Evolutionary conservation across 257 asterid species (phyloP).

Genomic region (Nicotiana tabacum): DNA sequence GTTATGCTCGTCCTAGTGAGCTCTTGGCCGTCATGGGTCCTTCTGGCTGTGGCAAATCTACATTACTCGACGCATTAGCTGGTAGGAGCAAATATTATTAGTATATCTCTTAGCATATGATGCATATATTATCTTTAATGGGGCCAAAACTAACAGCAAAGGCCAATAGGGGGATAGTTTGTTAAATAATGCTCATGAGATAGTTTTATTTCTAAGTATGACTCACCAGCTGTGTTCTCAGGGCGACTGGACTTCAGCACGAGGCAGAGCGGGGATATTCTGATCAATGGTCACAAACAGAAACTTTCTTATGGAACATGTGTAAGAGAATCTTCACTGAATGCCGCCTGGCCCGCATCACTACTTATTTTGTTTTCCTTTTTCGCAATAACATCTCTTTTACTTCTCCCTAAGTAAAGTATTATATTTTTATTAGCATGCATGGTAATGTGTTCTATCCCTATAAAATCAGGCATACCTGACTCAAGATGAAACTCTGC

Average conservation of each 20-base stretch:
- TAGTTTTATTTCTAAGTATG: background rate
- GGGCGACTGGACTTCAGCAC: slow-evolving; percentile 19
- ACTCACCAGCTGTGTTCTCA: slow-evolving; percentile 5
- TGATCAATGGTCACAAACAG: slow-evolving; percentile 24
- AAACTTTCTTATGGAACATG: slow-evolving; percentile 28
- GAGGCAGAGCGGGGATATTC: slow-evolving; percentile 24
- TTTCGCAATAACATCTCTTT: background rate
- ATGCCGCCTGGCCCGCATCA: background rate
- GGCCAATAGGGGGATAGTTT: background rate
- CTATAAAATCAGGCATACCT: slow-evolving; percentile 26
- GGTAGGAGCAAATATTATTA: background rate
- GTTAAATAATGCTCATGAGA: background rate
- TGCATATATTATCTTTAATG: background rate
- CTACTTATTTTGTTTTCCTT: slow-evolving; percentile 1
- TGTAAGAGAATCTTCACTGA: slow-evolving; percentile 11
- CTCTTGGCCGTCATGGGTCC: slow-evolving; percentile 25
- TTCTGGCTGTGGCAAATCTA: slow-evolving; percentile 26
- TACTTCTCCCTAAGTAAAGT: background rate
- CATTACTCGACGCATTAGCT: slow-evolving; percentile 22
- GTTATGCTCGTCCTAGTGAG: slow-evolving; percentile 22
- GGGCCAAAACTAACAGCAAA: background rate
- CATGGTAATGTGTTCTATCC: background rate
- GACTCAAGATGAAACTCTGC: slow-evolving; percentile 22
- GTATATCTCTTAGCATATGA: background rate
- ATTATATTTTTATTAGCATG: background rate